Base-by-base conservation (phyloP, 805 yeast species). In the Wickerhamomyces hampshirensis region DNA sequence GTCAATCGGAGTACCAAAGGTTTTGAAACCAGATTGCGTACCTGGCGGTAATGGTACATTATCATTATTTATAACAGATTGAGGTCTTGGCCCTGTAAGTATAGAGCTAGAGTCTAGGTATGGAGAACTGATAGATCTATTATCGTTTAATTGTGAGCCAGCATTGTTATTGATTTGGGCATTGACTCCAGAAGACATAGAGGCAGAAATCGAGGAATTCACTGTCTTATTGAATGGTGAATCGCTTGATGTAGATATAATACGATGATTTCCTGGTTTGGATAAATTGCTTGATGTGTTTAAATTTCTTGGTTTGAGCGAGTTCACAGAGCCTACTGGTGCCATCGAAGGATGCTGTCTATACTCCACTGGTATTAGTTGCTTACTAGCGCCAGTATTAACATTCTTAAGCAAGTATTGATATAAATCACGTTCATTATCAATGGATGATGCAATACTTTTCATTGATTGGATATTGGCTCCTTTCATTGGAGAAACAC, bases 1-100 rank as follows among this genome's bases (percentile, higher is more conserved):
- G 40, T 83, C 94, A n/a, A 93, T 69, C 1, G 95, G 81, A 0
- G 81, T 77, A 0, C 96, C 97, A 61, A 86, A 93, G 0, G 95
- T 78, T 24, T 70, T 68, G 38, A 70, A 52, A 3, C 53, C 56
- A 5, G 55, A 43, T 14, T 54, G 48, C 2, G 53, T 44, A 2
- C 56, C 54, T 7, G 53, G 55, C 29, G 49, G 59, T 12, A 50
- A 35, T 15, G 58, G 56, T 3, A 53, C 53, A 28, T 43, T 46
- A 27, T 52, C 58, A 18, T 42, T 49, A 32, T 49, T 50, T 9
- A 55, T 50, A 17, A 53, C 50, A 5, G 59, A 51, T 27, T 50
- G 46, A 18, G 60, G 59, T 47, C 60, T 53, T 43, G 58, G 58
- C 1, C 59, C 59, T 7, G 47, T 40, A 18, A 31, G 14, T 5